Percentiles rank a stretch among this genome's conserved stretches.
Evolutionary conservation across 768 basidiomycete species (phyloP).

Genomic region (Dioszegia crocea): DNA sequence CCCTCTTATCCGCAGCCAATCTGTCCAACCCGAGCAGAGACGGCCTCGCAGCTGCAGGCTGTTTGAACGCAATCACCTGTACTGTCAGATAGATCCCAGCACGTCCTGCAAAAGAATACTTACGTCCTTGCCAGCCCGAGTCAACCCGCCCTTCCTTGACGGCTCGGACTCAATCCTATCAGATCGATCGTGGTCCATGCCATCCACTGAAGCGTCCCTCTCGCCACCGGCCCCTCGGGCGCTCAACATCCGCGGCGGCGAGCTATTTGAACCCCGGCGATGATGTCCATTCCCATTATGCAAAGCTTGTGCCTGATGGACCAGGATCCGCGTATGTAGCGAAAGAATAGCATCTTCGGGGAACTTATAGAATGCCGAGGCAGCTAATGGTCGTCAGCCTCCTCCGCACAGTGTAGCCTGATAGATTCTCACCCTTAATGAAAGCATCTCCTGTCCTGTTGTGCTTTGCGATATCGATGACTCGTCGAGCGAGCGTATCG

Average conservation of each 20-base stretch:
- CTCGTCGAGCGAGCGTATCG: slow-evolving; percentile 70
- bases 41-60: slow-evolving; percentile 65
- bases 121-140: slow-evolving; percentile 56
- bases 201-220: slow-evolving; percentile 54
- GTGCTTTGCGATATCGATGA: slow-evolving; percentile 73
- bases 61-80: slow-evolving; percentile 75
- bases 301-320: slow-evolving; percentile 62
- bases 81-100: slow-evolving; percentile 15
- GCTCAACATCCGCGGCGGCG: slow-evolving; percentile 41
- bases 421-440: slow-evolving; percentile 57
- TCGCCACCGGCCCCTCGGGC: slow-evolving; percentile 18
- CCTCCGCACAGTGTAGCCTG: no score
- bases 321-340: slow-evolving; percentile 71
- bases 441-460: slow-evolving; percentile 61
- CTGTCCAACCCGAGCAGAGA: slow-evolving; percentile 83
- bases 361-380: slow-evolving; percentile 80
- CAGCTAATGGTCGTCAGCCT: slow-evolving; percentile 52
- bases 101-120: not conserved
- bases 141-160: slow-evolving; percentile 70
- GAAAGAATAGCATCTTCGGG: slow-evolving; percentile 71
- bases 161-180: slow-evolving; percentile 81
- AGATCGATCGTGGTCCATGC: slow-evolving; percentile 71
- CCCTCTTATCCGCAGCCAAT: slow-evolving; percentile 80
- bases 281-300: slow-evolving; percentile 14
- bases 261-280: slow-evolving; percentile 27